Percentiles rank a stretch among this genome's conserved stretches.
Evolutionary conservation across 305 asterid species (phyloP).

Genomic region (Ilex paraguariensis): DNA sequence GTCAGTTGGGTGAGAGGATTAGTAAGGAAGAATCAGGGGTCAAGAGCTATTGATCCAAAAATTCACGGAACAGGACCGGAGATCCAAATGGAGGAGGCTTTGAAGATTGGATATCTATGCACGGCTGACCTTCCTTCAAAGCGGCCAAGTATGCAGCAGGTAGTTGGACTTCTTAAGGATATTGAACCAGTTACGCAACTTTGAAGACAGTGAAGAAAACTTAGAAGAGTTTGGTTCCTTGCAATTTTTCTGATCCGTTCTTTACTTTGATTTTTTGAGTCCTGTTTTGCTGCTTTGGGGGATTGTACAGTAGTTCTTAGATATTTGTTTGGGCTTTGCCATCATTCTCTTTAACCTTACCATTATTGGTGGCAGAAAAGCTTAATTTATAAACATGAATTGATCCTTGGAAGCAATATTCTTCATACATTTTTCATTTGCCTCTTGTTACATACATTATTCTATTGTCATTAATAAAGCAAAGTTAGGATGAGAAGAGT

Average conservation of each 20-base stretch:
- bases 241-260: neutral
- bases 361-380: neutral
- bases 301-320: neutral
- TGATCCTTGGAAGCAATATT: neutral
- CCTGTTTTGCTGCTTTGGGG: neutral
- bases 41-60: slow-evolving; percentile 71
- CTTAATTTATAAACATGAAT: neutral
- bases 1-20: slow-evolving; percentile 83
- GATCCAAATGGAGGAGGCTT: slow-evolving; percentile 63
- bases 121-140: slow-evolving; percentile 81
- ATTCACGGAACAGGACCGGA: slow-evolving; percentile 64
- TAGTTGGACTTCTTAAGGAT: slow-evolving; percentile 92
- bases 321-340: neutral
- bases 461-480: too few relatives aligned
- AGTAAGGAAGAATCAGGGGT: slow-evolving; percentile 49
- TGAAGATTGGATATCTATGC: slow-evolving; percentile 94
- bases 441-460: too few relatives aligned
- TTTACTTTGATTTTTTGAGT: neutral
- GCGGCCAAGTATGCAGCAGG: slow-evolving; percentile 95
- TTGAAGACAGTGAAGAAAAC: slow-evolving; percentile 8
- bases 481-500: too few relatives aligned
- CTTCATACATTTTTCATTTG: neutral
- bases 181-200: slow-evolving; percentile 42
- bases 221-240: neutral
- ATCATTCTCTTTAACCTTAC: neutral